Base-by-base conservation (phyloP, 1,284 basidiomycete genomes). In the Prillingera fragicola region DNA sequence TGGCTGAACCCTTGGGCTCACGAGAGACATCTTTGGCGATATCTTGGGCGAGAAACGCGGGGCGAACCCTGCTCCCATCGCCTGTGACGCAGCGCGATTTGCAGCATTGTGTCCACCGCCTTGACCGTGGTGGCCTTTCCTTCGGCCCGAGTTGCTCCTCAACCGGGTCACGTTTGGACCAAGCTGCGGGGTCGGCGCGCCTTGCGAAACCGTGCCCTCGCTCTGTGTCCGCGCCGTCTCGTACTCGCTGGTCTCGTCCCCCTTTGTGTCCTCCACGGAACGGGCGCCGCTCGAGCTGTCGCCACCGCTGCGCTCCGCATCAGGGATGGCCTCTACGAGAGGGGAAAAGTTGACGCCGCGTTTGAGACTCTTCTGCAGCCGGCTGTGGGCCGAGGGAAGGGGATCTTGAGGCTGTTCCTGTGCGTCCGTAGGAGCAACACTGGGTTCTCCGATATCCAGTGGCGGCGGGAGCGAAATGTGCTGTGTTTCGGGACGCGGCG, bases 381-480 rank as follows among this genome's bases (percentile, higher is more conserved):
- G 45, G 2, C 36, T n/a, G n/a, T n/a, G n/a, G n/a, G n/a, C n/a
- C n/a, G n/a, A n/a, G n/a, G n/a, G n/a, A n/a, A n/a, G n/a, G n/a
- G n/a, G n/a, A n/a, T n/a, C n/a, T n/a, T n/a, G n/a, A n/a, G n/a
- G n/a, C n/a, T n/a, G n/a, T n/a, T n/a, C n/a, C n/a, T n/a, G n/a
- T n/a, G n/a, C n/a, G n/a, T n/a, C n/a, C 37, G 28, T 26, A 40
- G 21, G 33, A 27, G 24, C 32, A 28, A 37, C 45, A 27, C 28
- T 45, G 1, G 59, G 55, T 13, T 60, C 58, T 24, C 67, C 67
- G 12, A 70, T 27, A 36, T 70, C 65, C 2, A 70, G 58, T 2
- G 64, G 63, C 1, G 67, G 67, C 8, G 62, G 66, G 19, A 41
- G 35, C 10, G 39, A 12, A 36, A 33, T 14, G 34, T 22, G 7